Conservation (phyloP, 2,329 filamentous ascomycete species). For the Xylariaceae sp. region DNA sequence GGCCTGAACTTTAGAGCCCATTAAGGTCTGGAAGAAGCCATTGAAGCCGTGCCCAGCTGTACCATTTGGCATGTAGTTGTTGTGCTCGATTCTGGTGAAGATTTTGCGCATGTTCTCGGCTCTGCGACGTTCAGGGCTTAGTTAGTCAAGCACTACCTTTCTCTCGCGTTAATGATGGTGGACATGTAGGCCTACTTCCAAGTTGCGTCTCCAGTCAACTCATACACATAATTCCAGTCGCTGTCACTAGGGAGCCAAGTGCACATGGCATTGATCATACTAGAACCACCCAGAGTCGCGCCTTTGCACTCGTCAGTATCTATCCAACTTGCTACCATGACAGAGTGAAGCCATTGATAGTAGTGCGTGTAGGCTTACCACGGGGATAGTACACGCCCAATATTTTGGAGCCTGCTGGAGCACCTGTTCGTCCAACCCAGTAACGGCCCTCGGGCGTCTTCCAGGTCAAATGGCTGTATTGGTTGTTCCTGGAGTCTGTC, state of each 20-base stretch:
- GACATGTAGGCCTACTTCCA: constrained; percentile 27
- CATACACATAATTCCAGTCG: constrained; percentile 34
- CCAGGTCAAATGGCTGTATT: constrained; percentile 31
- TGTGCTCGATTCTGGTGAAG: constrained; percentile 29
- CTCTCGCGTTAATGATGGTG: background rate
- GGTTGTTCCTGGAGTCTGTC: constrained; percentile 55
- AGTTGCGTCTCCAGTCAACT: constrained; percentile 29
- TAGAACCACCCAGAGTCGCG: constrained; percentile 37
- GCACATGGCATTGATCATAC: constrained; percentile 31
- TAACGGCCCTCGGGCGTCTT: constrained; percentile 24
- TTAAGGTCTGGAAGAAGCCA: constrained; percentile 26
- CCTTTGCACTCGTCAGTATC: constrained; percentile 11
- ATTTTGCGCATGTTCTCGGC: constrained; percentile 28
- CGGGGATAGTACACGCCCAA: constrained; percentile 40
- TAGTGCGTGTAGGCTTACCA: constrained; percentile 18
- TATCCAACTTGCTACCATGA: background rate
- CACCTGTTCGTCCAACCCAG: constrained; percentile 22
- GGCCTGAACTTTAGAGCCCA: constrained; percentile 21
- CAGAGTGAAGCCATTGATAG: background rate
- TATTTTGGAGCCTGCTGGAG: constrained; percentile 33
- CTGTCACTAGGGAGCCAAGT: constrained; percentile 29
- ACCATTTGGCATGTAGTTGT: constrained; percentile 29
- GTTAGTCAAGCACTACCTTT: background rate
- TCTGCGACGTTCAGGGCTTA: constrained; percentile 1
- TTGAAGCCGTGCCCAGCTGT: constrained; percentile 29